A percentile compares a stretch with the other conserved stretches of the same genome.
Conservation (phyloP, 1,284 basidiomycete genomes). For the Schizophyllum amplum region DNA sequence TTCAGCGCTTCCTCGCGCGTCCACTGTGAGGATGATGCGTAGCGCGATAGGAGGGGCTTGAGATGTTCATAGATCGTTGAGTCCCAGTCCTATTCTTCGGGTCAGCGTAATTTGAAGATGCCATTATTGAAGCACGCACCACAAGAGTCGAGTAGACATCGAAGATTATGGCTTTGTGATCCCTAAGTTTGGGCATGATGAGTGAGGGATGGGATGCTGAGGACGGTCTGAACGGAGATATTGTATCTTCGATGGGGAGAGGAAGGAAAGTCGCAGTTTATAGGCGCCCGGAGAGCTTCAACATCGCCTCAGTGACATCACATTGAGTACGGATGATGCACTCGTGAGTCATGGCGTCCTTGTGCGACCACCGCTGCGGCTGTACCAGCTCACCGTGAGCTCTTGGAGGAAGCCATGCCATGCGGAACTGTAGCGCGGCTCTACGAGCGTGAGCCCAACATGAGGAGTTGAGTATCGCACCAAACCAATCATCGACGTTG, state of each 20-base stretch:
- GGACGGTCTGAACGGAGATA: too few relatives aligned
- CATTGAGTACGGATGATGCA: not conserved
- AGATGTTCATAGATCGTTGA: constrained; percentile 49
- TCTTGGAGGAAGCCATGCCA: too few relatives aligned
- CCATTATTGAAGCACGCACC: constrained; percentile 34
- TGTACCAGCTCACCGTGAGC: too few relatives aligned
- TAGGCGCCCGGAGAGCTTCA: not conserved
- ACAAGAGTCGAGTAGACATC: constrained; percentile 69
- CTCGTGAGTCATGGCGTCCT: not conserved
- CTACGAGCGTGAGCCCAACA: too few relatives aligned
- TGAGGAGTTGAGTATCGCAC: too few relatives aligned
- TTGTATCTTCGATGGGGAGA: not conserved
- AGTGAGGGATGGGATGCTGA: not conserved
- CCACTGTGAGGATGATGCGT: constrained; percentile 35
- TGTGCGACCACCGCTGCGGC: too few relatives aligned
- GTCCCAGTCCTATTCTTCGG: constrained; percentile 60
- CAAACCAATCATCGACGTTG: too few relatives aligned
- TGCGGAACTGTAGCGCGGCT: too few relatives aligned
- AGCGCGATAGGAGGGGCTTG: constrained; percentile 39
- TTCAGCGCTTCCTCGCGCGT: constrained; percentile 41
- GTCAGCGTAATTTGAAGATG: too few relatives aligned
- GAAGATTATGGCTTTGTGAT: constrained; percentile 46
- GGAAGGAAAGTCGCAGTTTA: not conserved
- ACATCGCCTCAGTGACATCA: not conserved
- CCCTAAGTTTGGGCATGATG: constrained; percentile 21